Conservation (phyloP, 1,284 basidiomycete species). For the Marasmius fiardii region DNA sequence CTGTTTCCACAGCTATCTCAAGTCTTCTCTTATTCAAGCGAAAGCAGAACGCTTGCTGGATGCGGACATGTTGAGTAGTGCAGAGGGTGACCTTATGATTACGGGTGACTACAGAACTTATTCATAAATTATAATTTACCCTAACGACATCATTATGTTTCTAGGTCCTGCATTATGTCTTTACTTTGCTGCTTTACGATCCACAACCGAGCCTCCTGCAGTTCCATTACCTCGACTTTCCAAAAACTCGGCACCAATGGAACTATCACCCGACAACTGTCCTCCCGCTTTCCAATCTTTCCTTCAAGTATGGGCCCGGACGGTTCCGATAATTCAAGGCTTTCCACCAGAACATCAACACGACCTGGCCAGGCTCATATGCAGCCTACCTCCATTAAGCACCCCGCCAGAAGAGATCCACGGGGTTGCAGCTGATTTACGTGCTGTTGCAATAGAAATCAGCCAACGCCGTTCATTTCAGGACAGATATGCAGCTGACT, state of each 20-base stretch:
- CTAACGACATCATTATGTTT: neutral
- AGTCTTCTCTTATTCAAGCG: conserved; percentile 69
- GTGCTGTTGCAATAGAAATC: conserved; percentile 77
- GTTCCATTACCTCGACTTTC: conserved; percentile 48
- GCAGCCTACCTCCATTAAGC: conserved; percentile 50
- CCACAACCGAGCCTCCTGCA: conserved; percentile 58
- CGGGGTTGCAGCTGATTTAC: conserved; percentile 70
- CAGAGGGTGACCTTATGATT: conserved; percentile 78
- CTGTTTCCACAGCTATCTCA: conserved; percentile 76
- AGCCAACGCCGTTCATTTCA: conserved; percentile 81
- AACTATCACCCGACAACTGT: conserved; percentile 53
- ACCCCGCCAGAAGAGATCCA: conserved; percentile 38
- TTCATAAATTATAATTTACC: neutral
- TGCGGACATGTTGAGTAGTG: conserved; percentile 65
- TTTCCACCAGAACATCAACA: conserved; percentile 65
- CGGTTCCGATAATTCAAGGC: conserved; percentile 62
- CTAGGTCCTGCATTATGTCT: conserved; percentile 63
- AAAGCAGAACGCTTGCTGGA: conserved; percentile 71
- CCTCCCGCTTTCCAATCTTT: conserved; percentile 62
- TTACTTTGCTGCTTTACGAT: conserved; percentile 66
- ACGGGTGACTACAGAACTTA: conserved; percentile 47
- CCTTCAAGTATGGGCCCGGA: conserved; percentile 65
- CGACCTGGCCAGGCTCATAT: conserved; percentile 77
- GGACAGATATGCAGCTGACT: conserved; percentile 64
- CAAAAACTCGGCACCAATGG: conserved; percentile 33